Conservation (phyloP, 257 asterid species). For the Salvia hispanica region DNA sequence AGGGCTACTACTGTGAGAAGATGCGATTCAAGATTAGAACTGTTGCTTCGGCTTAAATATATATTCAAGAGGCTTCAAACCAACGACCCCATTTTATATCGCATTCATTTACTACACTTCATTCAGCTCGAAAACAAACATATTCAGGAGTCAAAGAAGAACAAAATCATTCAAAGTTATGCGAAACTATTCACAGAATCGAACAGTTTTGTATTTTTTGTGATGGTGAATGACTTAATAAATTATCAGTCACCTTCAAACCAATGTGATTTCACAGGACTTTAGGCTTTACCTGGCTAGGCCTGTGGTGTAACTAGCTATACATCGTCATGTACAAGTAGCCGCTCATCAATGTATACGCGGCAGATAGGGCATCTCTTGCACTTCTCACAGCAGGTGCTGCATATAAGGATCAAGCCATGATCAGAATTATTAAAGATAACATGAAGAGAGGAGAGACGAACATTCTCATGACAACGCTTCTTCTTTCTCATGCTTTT, state of each 20-base stretch:
- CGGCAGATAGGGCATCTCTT: constrained; percentile 96
- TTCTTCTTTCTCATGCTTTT: neutral
- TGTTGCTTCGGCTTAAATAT: neutral
- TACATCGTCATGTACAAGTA: constrained; percentile 75
- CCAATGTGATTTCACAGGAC: constrained; percentile 1
- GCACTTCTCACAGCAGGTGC: constrained; percentile 82
- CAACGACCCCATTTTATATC: no score
- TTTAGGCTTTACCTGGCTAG: constrained; percentile 24
- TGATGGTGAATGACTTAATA: constrained; percentile 60
- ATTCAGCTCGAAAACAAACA: neutral
- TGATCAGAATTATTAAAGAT: constrained; percentile 4
- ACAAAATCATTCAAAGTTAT: neutral
- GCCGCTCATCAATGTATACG: constrained; percentile 69
- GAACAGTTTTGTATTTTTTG: neutral
- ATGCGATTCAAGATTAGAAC: neutral
- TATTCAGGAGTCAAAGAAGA: neutral
- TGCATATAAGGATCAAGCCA: constrained; percentile 29
- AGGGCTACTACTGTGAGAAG: constrained; percentile 7
- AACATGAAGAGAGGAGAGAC: neutral
- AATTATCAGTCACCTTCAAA: constrained; percentile 61
- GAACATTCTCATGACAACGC: neutral
- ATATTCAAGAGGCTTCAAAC: neutral
- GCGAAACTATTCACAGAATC: constrained; percentile 20
- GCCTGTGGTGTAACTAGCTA: constrained; percentile 33
- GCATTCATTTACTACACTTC: neutral